phyloP scores from a whole-genome alignment of 306 rosid species.

The Dryas alaskensis region DNA sequence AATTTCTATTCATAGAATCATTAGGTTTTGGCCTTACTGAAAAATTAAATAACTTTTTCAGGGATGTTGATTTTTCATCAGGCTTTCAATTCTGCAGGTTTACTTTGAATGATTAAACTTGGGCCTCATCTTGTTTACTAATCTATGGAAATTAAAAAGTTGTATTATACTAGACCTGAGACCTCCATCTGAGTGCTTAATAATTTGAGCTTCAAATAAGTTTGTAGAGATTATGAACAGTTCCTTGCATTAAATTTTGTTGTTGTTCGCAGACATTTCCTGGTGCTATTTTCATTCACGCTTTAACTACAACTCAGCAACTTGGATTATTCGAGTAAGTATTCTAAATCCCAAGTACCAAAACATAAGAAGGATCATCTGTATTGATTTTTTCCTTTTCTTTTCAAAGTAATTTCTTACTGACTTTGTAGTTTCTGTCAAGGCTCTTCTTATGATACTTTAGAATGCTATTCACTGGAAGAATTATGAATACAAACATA shows the following conservation, averaged over 20 bases:
- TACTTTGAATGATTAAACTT: no score
- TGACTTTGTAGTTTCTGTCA: neutral
- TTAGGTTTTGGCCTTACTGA: no score
- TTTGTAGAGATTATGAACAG: neutral
- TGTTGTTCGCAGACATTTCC: neutral
- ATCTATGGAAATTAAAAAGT: no score
- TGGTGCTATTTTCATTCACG: neutral
- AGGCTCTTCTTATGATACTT: neutral
- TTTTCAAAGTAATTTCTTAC: neutral
- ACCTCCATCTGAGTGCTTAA: no score
- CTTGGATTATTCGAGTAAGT: slow-evolving; percentile 10
- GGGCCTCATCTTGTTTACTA: no score
- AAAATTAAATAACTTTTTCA: neutral
- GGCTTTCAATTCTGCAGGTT: no score
- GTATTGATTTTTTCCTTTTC: neutral
- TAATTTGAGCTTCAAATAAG: neutral
- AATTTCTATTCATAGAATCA: no score
- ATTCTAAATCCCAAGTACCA: neutral
- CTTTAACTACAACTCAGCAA: neutral
- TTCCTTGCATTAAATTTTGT: neutral
- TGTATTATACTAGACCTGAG: no score
- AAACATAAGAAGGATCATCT: neutral
- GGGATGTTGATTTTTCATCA: no score
- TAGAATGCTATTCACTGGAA: neutral
- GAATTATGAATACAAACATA: no score